Evolutionary conservation across 352 stramenopile genomes (phyloP).

Genomic region (Elongisporangium senticosum): DNA sequence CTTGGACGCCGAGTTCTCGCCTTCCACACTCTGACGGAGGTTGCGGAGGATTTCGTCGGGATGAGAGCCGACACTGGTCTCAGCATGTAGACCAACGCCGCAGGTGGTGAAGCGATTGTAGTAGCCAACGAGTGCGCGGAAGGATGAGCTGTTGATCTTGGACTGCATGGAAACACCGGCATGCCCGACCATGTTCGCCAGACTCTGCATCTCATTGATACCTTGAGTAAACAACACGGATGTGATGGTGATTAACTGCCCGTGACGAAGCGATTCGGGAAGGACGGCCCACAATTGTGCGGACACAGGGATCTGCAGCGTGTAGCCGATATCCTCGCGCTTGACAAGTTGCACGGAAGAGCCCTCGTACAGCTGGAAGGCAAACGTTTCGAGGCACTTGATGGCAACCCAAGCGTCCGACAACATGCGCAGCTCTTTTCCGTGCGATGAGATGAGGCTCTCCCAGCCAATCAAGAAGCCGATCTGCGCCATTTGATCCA

Average conservation of each 20-base stretch:
- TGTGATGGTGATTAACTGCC: conserved; percentile 62
- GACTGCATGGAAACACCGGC: conserved; percentile 75
- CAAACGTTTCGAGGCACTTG: conserved; percentile 83
- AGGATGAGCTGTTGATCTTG: conserved; percentile 79
- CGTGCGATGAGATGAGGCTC: conserved; percentile 92
- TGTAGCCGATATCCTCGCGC: conserved; percentile 57
- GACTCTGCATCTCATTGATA: conserved; percentile 93
- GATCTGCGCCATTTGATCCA: conserved; percentile 65
- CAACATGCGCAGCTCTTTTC: conserved; percentile 95
- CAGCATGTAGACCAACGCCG: conserved; percentile 25
- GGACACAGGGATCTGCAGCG: conserved; percentile 52
- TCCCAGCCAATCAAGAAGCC: conserved; percentile 93
- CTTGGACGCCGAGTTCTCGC: conserved; percentile 75
- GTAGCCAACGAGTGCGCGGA: conserved; percentile 68
- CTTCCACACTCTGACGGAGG: conserved; percentile 55
- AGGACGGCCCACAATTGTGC: conserved; percentile 37
- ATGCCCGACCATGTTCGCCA: conserved; percentile 86
- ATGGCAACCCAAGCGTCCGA: conserved; percentile 87
- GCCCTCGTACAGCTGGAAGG: conserved; percentile 65
- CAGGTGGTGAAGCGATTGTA: conserved; percentile 58
- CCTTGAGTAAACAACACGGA: conserved; percentile 85
- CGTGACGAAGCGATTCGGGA: conserved; percentile 40
- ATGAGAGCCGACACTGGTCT: conserved; percentile 49
- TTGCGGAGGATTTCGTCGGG: conserved; percentile 68
- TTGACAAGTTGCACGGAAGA: conserved; percentile 59